Evolutionary conservation across 768 basidiomycete genomes (phyloP).

Genomic region (Pleurotus salmoneostramineus): DNA sequence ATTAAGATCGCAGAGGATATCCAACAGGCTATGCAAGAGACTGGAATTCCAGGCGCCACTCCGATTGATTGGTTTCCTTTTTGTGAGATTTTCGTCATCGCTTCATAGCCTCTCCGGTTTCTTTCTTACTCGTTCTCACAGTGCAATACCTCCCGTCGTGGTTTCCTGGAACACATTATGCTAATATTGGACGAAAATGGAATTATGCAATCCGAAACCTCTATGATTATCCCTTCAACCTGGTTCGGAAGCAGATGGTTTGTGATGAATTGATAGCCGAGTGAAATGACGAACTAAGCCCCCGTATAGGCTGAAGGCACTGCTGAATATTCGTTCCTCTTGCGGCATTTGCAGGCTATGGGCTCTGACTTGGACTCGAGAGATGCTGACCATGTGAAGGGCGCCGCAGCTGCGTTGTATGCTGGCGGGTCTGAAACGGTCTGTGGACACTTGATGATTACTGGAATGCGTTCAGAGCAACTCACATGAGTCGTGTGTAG

Average conservation of each 20-base stretch:
- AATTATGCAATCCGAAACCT: not conserved
- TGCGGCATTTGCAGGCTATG: constrained; percentile 36
- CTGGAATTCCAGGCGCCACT: constrained; percentile 42
- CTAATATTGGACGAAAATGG: not conserved
- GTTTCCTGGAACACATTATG: constrained; percentile 5
- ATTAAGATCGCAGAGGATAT: constrained; percentile 39
- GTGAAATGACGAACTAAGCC: too few species aligned
- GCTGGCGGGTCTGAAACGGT: constrained; percentile 42
- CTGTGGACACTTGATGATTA: not conserved
- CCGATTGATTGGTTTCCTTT: constrained; percentile 47
- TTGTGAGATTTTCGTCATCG: constrained; percentile 16
- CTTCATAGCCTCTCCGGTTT: not conserved
- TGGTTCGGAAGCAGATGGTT: constrained; percentile 1
- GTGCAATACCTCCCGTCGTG: constrained; percentile 5
- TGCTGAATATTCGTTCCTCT: constrained; percentile 40
- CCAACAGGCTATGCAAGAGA: constrained; percentile 38
- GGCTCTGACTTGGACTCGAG: constrained; percentile 30
- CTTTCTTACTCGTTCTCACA: not conserved
- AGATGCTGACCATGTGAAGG: constrained; percentile 51
- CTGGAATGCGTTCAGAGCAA: not conserved
- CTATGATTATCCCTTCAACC: not conserved
- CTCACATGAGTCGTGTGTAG: not conserved
- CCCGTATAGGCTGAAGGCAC: constrained; percentile 36
- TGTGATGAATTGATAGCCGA: not conserved
- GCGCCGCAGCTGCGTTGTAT: constrained; percentile 47